Conservation (phyloP, 768 basidiomycete genomes). For the Suillus subaureus region DNA sequence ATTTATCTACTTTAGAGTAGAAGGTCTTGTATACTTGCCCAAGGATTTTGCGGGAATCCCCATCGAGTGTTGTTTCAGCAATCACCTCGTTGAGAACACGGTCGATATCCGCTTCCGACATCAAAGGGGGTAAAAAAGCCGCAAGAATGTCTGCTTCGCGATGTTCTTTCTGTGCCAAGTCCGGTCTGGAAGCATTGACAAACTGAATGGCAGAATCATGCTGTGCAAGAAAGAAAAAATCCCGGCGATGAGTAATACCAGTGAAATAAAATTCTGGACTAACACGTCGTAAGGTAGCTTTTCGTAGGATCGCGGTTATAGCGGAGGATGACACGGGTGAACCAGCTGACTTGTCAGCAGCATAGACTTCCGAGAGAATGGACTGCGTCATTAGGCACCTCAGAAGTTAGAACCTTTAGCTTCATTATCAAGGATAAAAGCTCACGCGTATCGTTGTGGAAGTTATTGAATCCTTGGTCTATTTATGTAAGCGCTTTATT, state of each 20-base stretch:
- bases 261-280: conserved; percentile 27
- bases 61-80: conserved; percentile 21
- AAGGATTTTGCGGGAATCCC: conserved; percentile 28
- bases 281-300: conserved; percentile 61
- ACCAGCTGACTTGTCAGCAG: conserved; percentile 58
- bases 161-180: conserved; percentile 65
- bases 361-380: conserved; percentile 68
- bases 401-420: background rate
- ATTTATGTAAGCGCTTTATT: conserved; percentile 10
- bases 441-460: conserved; percentile 63
- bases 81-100: conserved; percentile 47
- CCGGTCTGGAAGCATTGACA: conserved; percentile 54
- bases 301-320: conserved; percentile 57
- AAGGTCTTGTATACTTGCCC: conserved; percentile 65
- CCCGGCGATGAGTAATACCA: background rate
- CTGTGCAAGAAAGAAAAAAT: conserved; percentile 41
- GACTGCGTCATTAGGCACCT: conserved; percentile 44
- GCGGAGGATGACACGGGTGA: conserved; percentile 48
- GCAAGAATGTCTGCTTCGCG: conserved; percentile 58
- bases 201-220: conserved; percentile 62
- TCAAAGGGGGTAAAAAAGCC: conserved; percentile 59
- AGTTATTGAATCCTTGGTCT: conserved; percentile 59
- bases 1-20: conserved; percentile 61
- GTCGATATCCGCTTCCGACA: conserved; percentile 60
- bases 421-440: background rate